Base-by-base conservation (phyloP, 331 rosid species). In the Malus hybrid region DNA sequence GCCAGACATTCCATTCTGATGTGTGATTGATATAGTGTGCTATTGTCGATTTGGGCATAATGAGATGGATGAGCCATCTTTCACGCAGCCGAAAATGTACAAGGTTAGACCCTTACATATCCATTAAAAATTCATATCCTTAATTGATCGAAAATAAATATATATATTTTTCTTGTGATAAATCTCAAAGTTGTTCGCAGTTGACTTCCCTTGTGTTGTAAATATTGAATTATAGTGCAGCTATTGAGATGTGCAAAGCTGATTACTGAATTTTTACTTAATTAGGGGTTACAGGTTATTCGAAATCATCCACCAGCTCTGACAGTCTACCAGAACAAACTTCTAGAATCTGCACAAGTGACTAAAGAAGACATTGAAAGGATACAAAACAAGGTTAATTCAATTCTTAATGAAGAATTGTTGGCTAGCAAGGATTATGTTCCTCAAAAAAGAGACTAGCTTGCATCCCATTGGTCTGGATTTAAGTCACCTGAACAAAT, bases 1-100 rank as follows among this genome's bases (percentile, higher is more conserved):
- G 97, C 74, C 98, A 95, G 82, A 89, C 91, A 58, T 95, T 95
- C 87, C 99, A 95, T 86, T 90, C 99, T 7, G 99, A 95, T 22
- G 24, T 71, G 97, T 95, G 57, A 96, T 92, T 68, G 99, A 95
- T 82, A 76, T 95, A 44, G 99, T 95, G 61, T 95, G 99, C 66
- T 95, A 95, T 80, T 90, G 94, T 63, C 89, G 97, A 79, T 95
- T 89, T 79, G 99, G 99, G 80, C 99, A 95, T 84, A 95, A 95
- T 80, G 99, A 95, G 87, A 95, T 95, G 81, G 99, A 95, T 62
- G 99, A 95, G 71, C 99, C 98, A 62, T 95, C 97, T 50, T 95
- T 95, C 85, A 95, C 98, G 1, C 99, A 92, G 82, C 99, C 99
- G 67, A 89, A 92, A 79, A 92, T 95, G 99, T 92, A 95, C 74